Evolutionary conservation across 495 filamentous ascomycete species (phyloP).

Genomic region (Xylaria scruposa): DNA sequence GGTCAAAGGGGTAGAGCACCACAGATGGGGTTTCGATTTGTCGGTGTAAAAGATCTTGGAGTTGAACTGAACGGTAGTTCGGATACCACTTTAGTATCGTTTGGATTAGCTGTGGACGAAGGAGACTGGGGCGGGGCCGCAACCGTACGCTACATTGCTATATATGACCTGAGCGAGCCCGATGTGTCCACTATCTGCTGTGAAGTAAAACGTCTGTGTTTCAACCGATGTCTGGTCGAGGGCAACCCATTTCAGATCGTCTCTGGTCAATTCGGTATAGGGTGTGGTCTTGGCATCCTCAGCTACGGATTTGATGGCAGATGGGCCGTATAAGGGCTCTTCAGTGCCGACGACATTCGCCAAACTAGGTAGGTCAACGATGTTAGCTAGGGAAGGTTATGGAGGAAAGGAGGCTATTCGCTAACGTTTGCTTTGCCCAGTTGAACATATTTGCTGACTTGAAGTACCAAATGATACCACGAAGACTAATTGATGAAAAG

Average conservation of each 20-base stretch:
- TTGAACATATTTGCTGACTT: conserved; percentile 49
- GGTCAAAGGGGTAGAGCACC: conserved; percentile 76
- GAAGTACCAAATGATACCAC: not conserved
- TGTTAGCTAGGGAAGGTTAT: conserved; percentile 28
- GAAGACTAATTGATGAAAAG: not conserved
- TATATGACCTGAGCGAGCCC: conserved; percentile 92
- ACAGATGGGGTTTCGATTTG: conserved; percentile 70
- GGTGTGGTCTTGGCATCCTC: conserved; percentile 78
- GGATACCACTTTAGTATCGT: conserved; percentile 70
- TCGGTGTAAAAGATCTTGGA: conserved; percentile 83
- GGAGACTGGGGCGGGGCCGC: not conserved
- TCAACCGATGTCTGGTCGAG: conserved; percentile 89
- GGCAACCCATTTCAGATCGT: conserved; percentile 81
- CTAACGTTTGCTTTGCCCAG: conserved; percentile 58
- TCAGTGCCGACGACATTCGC: conserved; percentile 92
- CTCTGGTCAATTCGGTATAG: conserved; percentile 78
- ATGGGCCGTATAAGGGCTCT: conserved; percentile 94
- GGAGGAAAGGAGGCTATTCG: conserved; percentile 29
- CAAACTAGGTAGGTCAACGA: conserved; percentile 65
- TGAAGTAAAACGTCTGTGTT: conserved; percentile 95
- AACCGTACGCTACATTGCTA: conserved; percentile 91
- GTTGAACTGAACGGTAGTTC: conserved; percentile 90
- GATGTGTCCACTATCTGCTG: conserved; percentile 75
- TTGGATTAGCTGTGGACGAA: conserved; percentile 41
- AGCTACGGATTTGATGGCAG: conserved; percentile 83